A percentile compares a stretch with the other conserved stretches of the same genome.
phyloP scores from a whole-genome alignment of 1,139 yeast genomes.

The Pichia sp. region DNA sequence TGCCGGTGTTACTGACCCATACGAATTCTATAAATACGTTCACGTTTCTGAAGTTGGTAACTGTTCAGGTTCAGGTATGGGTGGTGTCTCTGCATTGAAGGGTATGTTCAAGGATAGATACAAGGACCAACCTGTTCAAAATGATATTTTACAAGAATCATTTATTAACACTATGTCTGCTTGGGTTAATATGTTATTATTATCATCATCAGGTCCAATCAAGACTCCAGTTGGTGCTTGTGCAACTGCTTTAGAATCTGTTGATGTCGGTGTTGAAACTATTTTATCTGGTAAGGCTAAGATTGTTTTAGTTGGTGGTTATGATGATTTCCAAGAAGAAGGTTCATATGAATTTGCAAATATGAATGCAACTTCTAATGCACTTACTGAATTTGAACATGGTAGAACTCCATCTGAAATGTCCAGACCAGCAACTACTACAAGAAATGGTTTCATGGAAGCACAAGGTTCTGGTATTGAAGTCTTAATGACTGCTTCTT shows the following conservation, averaged over 20 bases:
- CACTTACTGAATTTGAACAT: constrained; percentile 78
- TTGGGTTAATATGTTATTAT: constrained; percentile 96
- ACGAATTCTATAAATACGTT: constrained; percentile 95
- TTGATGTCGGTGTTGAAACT: constrained; percentile 92
- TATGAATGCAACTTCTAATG: constrained; percentile 96
- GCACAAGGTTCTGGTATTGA: constrained; percentile 99
- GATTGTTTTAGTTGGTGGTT: constrained; percentile 96
- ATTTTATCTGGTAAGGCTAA: constrained; percentile 90
- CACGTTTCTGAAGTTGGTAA: constrained; percentile 98
- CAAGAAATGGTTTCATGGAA: constrained; percentile 98
- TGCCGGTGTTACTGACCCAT: constrained; percentile 96
- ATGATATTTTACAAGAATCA: constrained; percentile 94
- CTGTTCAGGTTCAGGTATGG: constrained; percentile 99
- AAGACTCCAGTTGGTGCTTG: constrained; percentile 99
- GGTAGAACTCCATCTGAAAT: constrained; percentile 98
- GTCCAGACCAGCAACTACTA: constrained; percentile 97
- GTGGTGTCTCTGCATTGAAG: constrained; percentile 94
- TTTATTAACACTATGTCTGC: constrained; percentile 99
- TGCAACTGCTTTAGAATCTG: constrained; percentile 97
- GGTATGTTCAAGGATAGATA: constrained; percentile 97
- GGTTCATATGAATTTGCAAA: constrained; percentile 97
- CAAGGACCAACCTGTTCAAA: constrained; percentile 89
- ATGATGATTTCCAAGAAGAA: constrained; percentile 99
- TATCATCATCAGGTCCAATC: constrained; percentile 98
- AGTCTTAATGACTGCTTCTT: constrained; percentile 88